These are phyloP conservation scores for Cadophora gregata DNA, from an alignment of 2,329 filamentous ascomycete species.

Conservation along the genomic window DNA sequence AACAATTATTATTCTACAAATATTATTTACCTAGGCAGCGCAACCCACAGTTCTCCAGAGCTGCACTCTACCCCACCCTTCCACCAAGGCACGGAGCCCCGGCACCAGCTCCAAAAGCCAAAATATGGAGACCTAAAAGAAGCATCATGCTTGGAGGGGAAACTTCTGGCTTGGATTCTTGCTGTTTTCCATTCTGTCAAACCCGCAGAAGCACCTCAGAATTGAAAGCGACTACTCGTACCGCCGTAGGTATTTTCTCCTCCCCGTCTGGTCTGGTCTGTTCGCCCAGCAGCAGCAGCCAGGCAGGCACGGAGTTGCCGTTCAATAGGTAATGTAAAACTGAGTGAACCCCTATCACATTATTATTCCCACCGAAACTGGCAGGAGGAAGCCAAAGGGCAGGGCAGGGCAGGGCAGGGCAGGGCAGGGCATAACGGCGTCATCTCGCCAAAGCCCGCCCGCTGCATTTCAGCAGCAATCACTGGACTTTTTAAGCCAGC, in stretches of 20 bases:
- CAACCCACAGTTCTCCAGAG: neutral
- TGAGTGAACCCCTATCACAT: neutral
- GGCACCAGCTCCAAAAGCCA: neutral
- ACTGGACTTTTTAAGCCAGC: neutral
- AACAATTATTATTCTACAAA: slow-evolving; percentile 2
- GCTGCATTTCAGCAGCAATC: neutral
- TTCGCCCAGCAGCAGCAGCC: neutral
- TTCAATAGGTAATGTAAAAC: neutral
- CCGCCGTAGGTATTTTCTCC: no score
- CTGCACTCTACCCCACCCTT: neutral
- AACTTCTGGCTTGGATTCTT: neutral
- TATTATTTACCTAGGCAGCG: no score
- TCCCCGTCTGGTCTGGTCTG: neutral
- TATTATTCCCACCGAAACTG: neutral
- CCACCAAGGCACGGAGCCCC: slow-evolving; percentile 11
- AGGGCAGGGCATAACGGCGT: slow-evolving; percentile 12
- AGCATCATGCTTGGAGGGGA: slow-evolving; percentile 13
- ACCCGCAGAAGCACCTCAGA: neutral
- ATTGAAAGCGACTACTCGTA: neutral
- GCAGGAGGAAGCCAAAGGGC: slow-evolving; percentile 5
- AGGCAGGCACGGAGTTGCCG: slow-evolving; percentile 3
- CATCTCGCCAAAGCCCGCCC: neutral
- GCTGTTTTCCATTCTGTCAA: neutral
- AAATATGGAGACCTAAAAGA: neutral
- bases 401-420: no score